phyloP scores from a whole-genome alignment of 108 stramenopile genomes.

The Hondaea fermentalgiana region DNA sequence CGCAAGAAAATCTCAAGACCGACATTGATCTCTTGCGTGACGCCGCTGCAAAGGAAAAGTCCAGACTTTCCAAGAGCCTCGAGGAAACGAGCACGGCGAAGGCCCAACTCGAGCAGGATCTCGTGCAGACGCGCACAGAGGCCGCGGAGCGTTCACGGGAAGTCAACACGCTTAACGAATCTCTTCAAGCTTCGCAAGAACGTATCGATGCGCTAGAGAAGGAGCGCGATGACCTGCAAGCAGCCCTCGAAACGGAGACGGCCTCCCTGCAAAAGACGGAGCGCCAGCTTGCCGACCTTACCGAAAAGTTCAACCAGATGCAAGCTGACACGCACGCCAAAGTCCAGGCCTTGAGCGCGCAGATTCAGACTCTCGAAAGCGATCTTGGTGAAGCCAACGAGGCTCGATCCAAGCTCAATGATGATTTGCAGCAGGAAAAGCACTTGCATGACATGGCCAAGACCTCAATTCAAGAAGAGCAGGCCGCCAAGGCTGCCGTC shows the following conservation, averaged over 20 bases:
- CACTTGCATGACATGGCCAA: not conserved
- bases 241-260: not conserved
- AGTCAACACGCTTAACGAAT: not conserved
- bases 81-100: not conserved
- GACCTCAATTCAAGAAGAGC: not conserved
- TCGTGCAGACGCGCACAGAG: not conserved
- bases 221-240: not conserved
- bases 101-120: not conserved
- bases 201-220: not conserved
- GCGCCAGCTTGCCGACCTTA: not conserved
- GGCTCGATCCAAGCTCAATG: not conserved
- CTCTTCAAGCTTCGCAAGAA: not conserved
- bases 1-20: not conserved
- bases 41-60: not conserved
- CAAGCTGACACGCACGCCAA: not conserved
- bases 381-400: not conserved
- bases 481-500: not conserved
- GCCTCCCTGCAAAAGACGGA: not conserved
- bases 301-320: not conserved
- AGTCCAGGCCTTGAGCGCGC: not conserved
- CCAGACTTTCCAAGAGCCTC: not conserved
- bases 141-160: not conserved
- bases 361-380: not conserved
- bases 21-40: not conserved
- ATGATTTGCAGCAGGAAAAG: not conserved